Evolutionary conservation across 345 rosid genomes (phyloP).

Genomic region (Pelargonium nanum): DNA sequence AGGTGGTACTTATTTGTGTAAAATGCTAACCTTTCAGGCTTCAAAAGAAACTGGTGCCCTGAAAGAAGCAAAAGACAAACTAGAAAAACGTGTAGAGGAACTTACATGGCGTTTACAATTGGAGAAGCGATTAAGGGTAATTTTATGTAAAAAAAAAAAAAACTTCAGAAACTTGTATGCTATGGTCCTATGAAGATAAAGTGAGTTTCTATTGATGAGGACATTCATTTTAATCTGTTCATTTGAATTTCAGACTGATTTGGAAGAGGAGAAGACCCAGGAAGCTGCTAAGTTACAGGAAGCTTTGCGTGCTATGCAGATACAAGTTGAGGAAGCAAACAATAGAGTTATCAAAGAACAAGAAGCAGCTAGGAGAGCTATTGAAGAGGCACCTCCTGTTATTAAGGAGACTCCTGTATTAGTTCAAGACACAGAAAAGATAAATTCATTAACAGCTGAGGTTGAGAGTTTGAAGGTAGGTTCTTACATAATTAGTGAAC

Average conservation of each 20-base stretch:
- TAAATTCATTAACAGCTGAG: constrained; percentile 56
- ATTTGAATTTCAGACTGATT: constrained; percentile 48
- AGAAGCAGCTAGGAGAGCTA: constrained; percentile 87
- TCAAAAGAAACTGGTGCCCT: constrained; percentile 95
- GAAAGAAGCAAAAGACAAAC: constrained; percentile 94
- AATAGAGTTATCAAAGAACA: constrained; percentile 60
- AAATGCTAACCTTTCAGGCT: constrained; percentile 34
- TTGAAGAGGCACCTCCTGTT: constrained; percentile 95
- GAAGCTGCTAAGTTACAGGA: constrained; percentile 83
- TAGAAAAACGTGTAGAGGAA: constrained; percentile 97
- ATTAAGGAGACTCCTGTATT: constrained; percentile 93
- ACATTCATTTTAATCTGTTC: background rate
- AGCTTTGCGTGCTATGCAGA: constrained; percentile 60
- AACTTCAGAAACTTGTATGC: no score
- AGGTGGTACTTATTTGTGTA: constrained; percentile 14
- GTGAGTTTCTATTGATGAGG: no score
- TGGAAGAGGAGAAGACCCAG: constrained; percentile 92
- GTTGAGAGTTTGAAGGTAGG: constrained; percentile 77
- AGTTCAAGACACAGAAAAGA: constrained; percentile 82
- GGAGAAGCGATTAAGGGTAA: constrained; percentile 93
- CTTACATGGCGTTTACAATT: constrained; percentile 94
- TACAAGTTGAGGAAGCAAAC: constrained; percentile 86
- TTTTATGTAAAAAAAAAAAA: constrained; percentile 14
- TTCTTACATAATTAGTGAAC: constrained; percentile 4
- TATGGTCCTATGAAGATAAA: no score